Conservation (phyloP, 2,329 filamentous ascomycete species). For the Xylaria arbuscula region DNA sequence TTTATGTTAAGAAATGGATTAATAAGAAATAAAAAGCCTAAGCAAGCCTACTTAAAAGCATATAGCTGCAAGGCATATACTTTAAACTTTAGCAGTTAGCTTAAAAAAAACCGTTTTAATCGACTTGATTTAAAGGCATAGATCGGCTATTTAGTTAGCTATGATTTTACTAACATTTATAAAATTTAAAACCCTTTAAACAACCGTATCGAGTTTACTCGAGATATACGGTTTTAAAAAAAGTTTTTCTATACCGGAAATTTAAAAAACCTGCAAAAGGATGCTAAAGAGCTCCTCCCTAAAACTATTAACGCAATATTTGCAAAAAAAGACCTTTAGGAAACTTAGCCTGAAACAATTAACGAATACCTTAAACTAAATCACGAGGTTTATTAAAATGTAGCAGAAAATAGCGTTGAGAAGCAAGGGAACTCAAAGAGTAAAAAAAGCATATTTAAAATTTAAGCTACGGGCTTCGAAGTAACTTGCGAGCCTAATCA, state of each 20-base stretch:
- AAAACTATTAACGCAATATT: neutral
- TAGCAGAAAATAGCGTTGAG: neutral
- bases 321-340: neutral
- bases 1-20: neutral
- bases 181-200: neutral
- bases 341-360: neutral
- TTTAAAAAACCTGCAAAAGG: neutral
- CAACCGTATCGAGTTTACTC: neutral
- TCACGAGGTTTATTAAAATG: neutral
- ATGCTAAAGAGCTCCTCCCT: neutral
- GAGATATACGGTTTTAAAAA: neutral
- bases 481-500: neutral
- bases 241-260: neutral
- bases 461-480: neutral
- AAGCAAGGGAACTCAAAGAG: neutral
- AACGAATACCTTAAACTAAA: no score
- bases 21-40: neutral
- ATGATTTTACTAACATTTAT: no score
- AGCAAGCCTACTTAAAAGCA: neutral
- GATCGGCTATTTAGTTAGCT: no score
- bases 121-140: neutral
- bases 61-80: neutral
- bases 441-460: neutral
- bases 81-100: neutral
- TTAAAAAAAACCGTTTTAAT: constrained; percentile 1